Evolutionary conservation across 371 early-diverging fungal genomes (phyloP), one percentile per base, ranked within the genome.

Genomic region (Mycotypha africana): DNA sequence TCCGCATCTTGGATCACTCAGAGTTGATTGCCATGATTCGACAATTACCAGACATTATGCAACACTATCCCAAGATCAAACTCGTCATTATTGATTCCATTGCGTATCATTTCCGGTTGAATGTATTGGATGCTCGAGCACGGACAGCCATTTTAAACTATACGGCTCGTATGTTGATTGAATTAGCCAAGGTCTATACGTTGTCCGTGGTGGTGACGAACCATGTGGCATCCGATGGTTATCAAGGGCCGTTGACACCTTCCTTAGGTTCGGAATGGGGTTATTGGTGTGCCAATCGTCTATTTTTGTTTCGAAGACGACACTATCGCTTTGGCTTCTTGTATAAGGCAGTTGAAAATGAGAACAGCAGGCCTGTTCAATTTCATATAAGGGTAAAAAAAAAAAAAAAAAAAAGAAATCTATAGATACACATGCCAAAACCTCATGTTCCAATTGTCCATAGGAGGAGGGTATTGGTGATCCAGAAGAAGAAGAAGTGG

Each of bases 51-150:
- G 49, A 46, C 14, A 68, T 79, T 16, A 21, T 85, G 11, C 24
- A 56, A 30, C 24, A 55, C 10, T 56, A 67, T 37, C 51, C 71
- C 1, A 51, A 64, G 37, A 77, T 83, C 15, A 78, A 71, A 47
- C 45, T 85, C 15, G 59, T 87, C 14, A 56, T 85, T 6, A 48
- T 87, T 15, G 87, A 87, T 56, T 76, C 74, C 4, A 76, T 85
- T 15, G 76, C 85, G 6, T 82, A 76, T 51, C 85, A 76, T 49
- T 78, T 85, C 40, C 55, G 84, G 24, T 59, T 77, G 15, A 74
- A 70, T 26, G 64, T 76, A 34, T 35, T 54, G 12, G 65, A 78
- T 37, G 60, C 70, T 51, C 49, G 58, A 2, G 35, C 67, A 31
- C 58, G 84, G 4, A 60, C 71, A 4, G 49, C 65, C 1, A 38